phyloP scores from a whole-genome alignment of 768 basidiomycete species.

The Mycena indigotica region DNA sequence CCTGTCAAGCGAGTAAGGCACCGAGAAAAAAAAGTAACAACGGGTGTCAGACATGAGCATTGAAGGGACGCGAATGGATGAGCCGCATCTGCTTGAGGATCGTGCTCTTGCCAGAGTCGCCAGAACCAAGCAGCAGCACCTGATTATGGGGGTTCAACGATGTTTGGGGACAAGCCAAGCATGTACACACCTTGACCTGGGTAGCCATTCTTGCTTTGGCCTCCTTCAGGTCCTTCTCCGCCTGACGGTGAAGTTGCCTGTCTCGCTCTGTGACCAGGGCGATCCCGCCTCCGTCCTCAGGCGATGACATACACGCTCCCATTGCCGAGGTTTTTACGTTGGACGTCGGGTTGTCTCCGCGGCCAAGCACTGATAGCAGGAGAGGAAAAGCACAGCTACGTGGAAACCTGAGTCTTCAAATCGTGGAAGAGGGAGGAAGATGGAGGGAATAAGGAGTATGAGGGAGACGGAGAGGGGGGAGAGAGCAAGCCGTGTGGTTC shows the following conservation, averaged over 20 bases:
- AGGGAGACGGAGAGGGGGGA: neutral
- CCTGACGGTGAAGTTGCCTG: constrained; percentile 63
- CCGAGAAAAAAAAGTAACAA: neutral
- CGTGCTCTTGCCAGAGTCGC: constrained; percentile 93
- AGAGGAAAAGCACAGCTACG: neutral
- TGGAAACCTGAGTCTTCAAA: no score
- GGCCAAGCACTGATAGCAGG: neutral
- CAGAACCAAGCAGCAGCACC: constrained; percentile 89
- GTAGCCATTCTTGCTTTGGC: constrained; percentile 69
- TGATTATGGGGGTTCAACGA: constrained; percentile 31
- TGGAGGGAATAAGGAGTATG: neutral
- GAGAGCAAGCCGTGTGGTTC: neutral
- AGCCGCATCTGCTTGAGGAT: constrained; percentile 98
- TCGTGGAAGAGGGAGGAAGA: neutral
- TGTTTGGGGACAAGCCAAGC: constrained; percentile 3
- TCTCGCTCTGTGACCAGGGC: constrained; percentile 62
- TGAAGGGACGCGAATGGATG: constrained; percentile 88
- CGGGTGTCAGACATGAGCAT: constrained; percentile 77
- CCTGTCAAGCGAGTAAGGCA: constrained; percentile 46
- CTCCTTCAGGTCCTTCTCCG: constrained; percentile 79
- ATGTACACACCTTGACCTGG: constrained; percentile 70
- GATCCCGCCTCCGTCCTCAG: constrained; percentile 29
- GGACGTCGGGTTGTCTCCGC: no score
- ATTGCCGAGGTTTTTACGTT: constrained; percentile 38
- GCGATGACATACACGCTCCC: constrained; percentile 81